Evolutionary conservation across 805 yeast genomes (phyloP), one percentile per base, ranked within the genome.

Genomic region (Nakazawaea wickerhamii): DNA sequence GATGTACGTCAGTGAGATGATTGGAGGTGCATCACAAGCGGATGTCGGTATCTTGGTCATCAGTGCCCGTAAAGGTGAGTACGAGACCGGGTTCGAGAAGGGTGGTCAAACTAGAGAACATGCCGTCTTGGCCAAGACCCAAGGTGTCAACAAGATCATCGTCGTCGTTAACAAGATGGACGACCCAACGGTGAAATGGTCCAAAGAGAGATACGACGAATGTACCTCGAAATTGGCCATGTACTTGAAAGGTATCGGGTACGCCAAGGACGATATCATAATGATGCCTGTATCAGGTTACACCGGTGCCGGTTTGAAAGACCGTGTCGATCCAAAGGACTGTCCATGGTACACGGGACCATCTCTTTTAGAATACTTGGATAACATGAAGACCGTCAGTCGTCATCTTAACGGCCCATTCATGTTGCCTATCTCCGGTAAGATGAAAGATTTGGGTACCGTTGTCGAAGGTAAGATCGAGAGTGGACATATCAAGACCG

Each of bases 11-110:
- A 88, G 97, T 43, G 95, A 89, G 65, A 93, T 93, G 99, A 93
- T 93, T 73, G 98, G 98, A 57, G 99, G 99, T 66, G 99, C 99
- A 15, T 90, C 98, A 36, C 99, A 93, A 71, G 99, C 99, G 27
- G 99, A 93, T 70, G 93, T 91, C 45, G 99, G 99, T 69, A 79
- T 93, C 52, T 76, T 93, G 58, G 99, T 93, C 38, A 93, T 93
- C 55, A 86, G 96, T 50, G 98, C 98, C 36, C 85, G 99, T 75
- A 89, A 90, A 68, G 99, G 99, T 70, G 99, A 93, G 66, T 93
- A 93, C 67, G 99, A 93, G 71, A 93, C 99, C 43, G 99, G 99
- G 48, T 91, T 91, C 60, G 99, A 91, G 72, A 87, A 89, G 65
- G 98, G 98, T 58, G 99, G 99, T 54, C 99, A 91, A 71, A 90